Base-by-base conservation (phyloP, 805 yeast genomes). In the Komagataella ulmi region DNA sequence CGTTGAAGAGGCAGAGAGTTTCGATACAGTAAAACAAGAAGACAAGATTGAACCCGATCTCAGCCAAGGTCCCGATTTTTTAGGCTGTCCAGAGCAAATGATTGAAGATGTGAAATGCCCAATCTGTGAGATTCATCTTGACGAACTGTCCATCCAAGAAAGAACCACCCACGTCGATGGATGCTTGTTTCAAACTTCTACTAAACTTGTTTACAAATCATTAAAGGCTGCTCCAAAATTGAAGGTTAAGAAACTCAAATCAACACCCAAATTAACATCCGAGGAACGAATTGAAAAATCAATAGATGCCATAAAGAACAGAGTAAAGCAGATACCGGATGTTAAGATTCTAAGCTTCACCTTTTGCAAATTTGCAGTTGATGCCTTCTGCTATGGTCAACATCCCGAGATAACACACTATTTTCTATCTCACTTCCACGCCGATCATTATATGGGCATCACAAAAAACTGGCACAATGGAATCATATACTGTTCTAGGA, bases 401-500 rank as follows among this genome's bases (percentile, higher is more conserved):
- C 71, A 76, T 54, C 68, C 67, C 0, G 61, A 65, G 1, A 75
- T 84, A 5, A 54, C 64, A 2, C 70, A 72, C 46, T 85, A 85
- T 64, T 77, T 84, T 55, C 65, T 86, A 23, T 76, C 88, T 0
- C 99, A 93, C 68, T 91, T 86, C 68, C 99, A 93, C 64, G 72
- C 96, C 0, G 99, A 93, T 63, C 99, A 93, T 63, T 93, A 93
- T 61, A 88, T 88, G 3, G 98, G 99, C 0, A 66, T 93, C 14
- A 67, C 81, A 2, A 85, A 85, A 58, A 71, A 74, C 19, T 93
- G 98, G 98, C 65, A 74, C 48, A 75, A 77, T 51, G 90, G 88
- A 0, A 69, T 70, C 6, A 79, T 93, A 3, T 88, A 81, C 57
- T 83, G 95, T 55, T 81, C 96, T 0, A 69, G 71, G 8, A 76